Evolutionary conservation across 2,329 filamentous ascomycete genomes (phyloP), one percentile per base, ranked within the genome.

Genomic region (Geosmithia flava): DNA sequence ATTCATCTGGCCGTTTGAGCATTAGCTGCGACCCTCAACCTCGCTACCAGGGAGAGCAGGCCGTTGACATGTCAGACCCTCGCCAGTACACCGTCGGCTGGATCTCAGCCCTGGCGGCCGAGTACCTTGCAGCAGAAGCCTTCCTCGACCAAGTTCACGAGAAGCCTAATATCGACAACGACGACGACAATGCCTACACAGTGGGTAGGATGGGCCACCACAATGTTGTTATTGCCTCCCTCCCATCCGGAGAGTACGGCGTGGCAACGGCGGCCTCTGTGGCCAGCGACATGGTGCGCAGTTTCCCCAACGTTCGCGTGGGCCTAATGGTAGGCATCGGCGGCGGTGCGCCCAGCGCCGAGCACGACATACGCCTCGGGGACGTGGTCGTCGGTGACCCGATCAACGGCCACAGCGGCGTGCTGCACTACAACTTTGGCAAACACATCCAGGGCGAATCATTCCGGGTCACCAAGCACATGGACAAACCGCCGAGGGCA

Each of bases 261-360:
- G 52, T 43, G 3, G 50, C 47, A 8, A 50, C 48, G 11, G 53
- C 52, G 1, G 50, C 54, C 5, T 43, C 44, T 4, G 52, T 53
- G 1, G 44, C 50, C 1, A 52, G 42, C n/a, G 43, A 54, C 16
- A 44, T 55, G 45, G 33, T 15, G 4, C 29, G 49, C 7, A 53
- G 42, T 1, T 57, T 57, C 30, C 52, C 50, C 0, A 53, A n/a
- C 5, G 47, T 53, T 4, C 50, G 46, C 1, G 40, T 46, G 1
- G 46, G 42, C 1, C n/a, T 57, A 8, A 54, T 61, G 47, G 59
- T 61, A 3, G 58, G 59, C 2, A 57, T 61, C 1, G 59, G 59
- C 20, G 59, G 58, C 15, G 59, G 57, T 1, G 52, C 50, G 0
- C 59, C 59, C 2, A 48, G 46, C 16, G 48, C 43, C n/a, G 42